Evolutionary conservation across 495 filamentous ascomycete species (phyloP).

Genomic region (Aspergillus carlsbadensis): DNA sequence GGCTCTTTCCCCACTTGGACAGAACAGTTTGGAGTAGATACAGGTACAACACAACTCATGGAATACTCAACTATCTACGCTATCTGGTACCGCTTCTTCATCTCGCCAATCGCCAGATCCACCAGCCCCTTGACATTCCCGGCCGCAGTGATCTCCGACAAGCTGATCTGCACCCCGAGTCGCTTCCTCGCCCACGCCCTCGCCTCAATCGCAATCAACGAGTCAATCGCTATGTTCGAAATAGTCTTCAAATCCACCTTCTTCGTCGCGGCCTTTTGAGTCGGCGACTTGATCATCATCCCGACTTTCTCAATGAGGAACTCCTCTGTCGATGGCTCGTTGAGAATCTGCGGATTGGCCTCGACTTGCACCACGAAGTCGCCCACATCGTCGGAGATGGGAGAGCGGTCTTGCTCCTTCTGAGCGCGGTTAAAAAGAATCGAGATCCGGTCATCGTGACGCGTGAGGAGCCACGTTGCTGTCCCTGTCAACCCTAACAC

Average conservation of each 20-base stretch:
- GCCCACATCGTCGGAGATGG: not conserved
- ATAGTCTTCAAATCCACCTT: not conserved
- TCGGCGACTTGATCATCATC: not conserved
- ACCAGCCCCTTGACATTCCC: conserved; percentile 5
- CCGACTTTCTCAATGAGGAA: not conserved
- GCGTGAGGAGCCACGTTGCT: not conserved
- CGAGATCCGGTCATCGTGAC: not conserved
- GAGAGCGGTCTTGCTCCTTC: not conserved
- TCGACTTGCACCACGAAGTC: not conserved
- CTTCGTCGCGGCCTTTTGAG: not conserved
- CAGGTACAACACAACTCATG: no score
- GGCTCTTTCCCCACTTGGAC: no score
- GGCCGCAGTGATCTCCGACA: not conserved
- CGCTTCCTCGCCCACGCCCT: conserved; percentile 3
- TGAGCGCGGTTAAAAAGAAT: not conserved
- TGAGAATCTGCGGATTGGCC: not conserved
- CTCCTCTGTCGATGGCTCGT: not conserved
- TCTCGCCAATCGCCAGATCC: not conserved
- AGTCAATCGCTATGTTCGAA: not conserved
- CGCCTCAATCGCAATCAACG: conserved; percentile 4
- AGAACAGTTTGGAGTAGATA: no score
- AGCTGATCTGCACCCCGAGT: conserved; percentile 1
- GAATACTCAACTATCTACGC: no score
- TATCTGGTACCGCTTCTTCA: conserved; percentile 1
- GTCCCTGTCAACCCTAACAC: not conserved